A percentile compares a stretch with the other conserved stretches of the same genome.
phyloP scores from a whole-genome alignment of 441 rosid genomes.

The Hypseocharis bilobata region DNA sequence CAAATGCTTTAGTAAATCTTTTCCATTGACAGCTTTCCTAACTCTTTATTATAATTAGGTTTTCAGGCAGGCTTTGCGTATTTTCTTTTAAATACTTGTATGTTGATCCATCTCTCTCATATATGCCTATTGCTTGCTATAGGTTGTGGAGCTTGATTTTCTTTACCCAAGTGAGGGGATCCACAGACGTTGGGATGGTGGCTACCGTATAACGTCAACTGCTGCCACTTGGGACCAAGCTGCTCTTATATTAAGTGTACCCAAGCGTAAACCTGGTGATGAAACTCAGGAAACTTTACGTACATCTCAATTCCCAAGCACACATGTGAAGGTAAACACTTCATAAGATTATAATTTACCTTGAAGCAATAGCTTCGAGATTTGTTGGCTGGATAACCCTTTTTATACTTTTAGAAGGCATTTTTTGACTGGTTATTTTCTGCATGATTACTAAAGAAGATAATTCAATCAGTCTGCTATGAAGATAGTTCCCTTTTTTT shows the following conservation, averaged over 20 bases:
- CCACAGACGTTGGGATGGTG: slow-evolving; percentile 91
- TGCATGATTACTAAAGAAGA: too few species aligned
- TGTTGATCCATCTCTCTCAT: not conserved
- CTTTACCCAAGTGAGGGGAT: slow-evolving; percentile 95
- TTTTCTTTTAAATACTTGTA: not conserved
- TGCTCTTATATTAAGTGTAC: slow-evolving; percentile 86
- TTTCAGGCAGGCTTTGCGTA: not conserved
- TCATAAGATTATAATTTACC: not conserved
- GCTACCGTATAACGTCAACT: slow-evolving; percentile 80
- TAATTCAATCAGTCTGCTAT: too few species aligned
- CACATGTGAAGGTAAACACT: slow-evolving; percentile 75
- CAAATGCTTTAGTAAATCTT: not conserved
- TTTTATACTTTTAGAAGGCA: too few species aligned
- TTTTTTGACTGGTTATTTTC: too few species aligned
- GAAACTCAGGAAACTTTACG: slow-evolving; percentile 96
- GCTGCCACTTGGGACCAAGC: slow-evolving; percentile 94
- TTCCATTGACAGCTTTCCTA: not conserved
- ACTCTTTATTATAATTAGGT: too few species aligned
- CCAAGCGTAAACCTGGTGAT: slow-evolving; percentile 75
- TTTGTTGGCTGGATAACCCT: not conserved
- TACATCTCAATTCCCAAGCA: slow-evolving; percentile 93
- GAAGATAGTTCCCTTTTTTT: too few species aligned
- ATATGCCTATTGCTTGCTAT: slow-evolving; percentile 10
- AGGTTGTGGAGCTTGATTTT: slow-evolving; percentile 89
- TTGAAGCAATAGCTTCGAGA: too few species aligned